Evolutionary conservation across 257 asterid species (phyloP).

Genomic region (Nicotiana tomentosiformis): DNA sequence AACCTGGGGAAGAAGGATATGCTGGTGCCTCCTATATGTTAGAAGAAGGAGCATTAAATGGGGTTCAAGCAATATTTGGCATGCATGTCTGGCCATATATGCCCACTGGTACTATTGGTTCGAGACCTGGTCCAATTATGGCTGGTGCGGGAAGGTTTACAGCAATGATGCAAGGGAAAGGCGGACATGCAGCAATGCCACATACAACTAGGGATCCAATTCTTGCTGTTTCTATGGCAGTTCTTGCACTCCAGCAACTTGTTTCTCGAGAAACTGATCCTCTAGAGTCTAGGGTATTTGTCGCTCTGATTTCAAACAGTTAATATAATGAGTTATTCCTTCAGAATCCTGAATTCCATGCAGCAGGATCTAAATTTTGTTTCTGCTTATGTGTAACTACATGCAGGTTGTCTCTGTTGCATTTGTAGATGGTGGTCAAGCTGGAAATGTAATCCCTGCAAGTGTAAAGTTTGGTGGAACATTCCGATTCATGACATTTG

Average conservation of each 20-base stretch:
- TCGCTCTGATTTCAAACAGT: neutral
- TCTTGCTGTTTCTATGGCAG: conserved; percentile 61
- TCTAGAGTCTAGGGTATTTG: conserved; percentile 57
- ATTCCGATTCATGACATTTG: conserved; percentile 52
- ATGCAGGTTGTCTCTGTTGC: conserved; percentile 63
- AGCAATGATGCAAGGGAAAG: conserved; percentile 57
- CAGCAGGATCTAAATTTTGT: neutral
- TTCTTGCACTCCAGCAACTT: conserved; percentile 76
- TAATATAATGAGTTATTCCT: neutral
- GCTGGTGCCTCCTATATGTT: conserved; percentile 71
- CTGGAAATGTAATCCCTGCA: conserved; percentile 66
- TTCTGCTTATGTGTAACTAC: neutral
- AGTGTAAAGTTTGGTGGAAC: conserved; percentile 79
- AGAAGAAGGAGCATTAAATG: conserved; percentile 65
- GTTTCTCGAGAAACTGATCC: conserved; percentile 90
- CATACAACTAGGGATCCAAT: conserved; percentile 64
- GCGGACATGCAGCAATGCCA: conserved; percentile 86
- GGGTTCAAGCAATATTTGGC: conserved; percentile 59
- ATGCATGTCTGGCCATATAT: conserved; percentile 54
- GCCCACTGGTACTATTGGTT: conserved; percentile 44
- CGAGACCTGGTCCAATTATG: conserved; percentile 68
- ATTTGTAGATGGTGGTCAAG: conserved; percentile 60
- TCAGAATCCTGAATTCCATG: neutral
- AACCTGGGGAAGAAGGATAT: conserved; percentile 87
- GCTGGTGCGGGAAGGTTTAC: conserved; percentile 73